Percentiles rank a stretch among this genome's conserved stretches.
phyloP scores from a whole-genome alignment of 2,329 filamentous ascomycete genomes.

The Tolypocladium inflatum region DNA sequence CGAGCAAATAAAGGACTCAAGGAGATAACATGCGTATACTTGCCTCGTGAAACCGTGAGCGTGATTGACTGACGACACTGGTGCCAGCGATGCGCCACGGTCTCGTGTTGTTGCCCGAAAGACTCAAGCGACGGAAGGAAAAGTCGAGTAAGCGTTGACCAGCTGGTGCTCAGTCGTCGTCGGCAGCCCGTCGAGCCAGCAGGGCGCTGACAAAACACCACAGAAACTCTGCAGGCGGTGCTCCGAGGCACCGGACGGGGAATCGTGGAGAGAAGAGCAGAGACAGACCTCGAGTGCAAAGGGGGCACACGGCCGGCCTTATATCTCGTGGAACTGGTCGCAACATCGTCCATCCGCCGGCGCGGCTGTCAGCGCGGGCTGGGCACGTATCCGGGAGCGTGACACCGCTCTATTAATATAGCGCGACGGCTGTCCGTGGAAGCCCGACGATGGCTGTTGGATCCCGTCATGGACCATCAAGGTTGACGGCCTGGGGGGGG shows the following conservation, averaged over 20 bases:
- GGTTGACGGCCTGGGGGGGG: neutral
- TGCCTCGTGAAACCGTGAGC: neutral
- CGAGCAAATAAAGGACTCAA: neutral
- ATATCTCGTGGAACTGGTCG: neutral
- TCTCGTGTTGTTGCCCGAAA: neutral
- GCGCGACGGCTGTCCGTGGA: neutral
- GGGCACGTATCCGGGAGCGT: neutral
- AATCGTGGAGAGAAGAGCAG: neutral
- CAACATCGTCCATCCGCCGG: neutral
- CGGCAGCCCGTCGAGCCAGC: neutral
- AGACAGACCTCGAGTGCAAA: too few species aligned
- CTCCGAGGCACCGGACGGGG: too few species aligned
- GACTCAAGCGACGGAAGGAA: neutral
- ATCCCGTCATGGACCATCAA: neutral
- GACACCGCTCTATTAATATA: neutral
- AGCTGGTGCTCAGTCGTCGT: too few species aligned
- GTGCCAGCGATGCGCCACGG: neutral
- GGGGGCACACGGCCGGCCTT: neutral
- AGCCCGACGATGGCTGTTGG: neutral
- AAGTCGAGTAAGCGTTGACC: neutral
- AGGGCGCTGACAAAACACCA: neutral
- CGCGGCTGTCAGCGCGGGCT: neutral
- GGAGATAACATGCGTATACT: neutral
- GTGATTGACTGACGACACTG: neutral
- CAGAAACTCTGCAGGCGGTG: neutral